Conservation (phyloP, 768 basidiomycete genomes). For the Pisolithus albus region DNA sequence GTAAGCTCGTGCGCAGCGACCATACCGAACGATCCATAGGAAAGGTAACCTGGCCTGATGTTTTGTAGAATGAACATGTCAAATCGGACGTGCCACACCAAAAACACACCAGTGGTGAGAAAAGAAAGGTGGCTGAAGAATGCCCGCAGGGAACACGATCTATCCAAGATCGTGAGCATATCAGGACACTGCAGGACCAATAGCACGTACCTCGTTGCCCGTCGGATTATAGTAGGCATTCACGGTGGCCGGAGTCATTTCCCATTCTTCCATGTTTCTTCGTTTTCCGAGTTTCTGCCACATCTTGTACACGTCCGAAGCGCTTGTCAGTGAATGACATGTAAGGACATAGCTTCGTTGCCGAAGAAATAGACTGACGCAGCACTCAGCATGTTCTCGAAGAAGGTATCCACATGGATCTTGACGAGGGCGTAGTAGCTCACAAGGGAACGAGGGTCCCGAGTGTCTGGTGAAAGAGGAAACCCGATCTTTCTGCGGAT, state of each 20-base stretch:
- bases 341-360: slow-evolving; percentile 5
- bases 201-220: slow-evolving; percentile 63
- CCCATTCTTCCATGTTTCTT: slow-evolving; percentile 72
- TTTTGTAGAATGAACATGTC: slow-evolving; percentile 4
- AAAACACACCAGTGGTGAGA: slow-evolving; percentile 57
- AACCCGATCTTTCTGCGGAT: slow-evolving; percentile 85
- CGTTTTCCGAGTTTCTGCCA: slow-evolving; percentile 72
- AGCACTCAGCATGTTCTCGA: slow-evolving; percentile 73
- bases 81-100: neutral
- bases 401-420: slow-evolving; percentile 65
- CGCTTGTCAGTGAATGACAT: slow-evolving; percentile 29
- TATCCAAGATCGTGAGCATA: slow-evolving; percentile 20
- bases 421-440: slow-evolving; percentile 69
- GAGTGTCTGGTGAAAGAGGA: slow-evolving; percentile 80
- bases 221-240: slow-evolving; percentile 88
- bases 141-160: slow-evolving; percentile 97
- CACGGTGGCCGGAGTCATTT: slow-evolving; percentile 81
- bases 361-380: slow-evolving; percentile 29
- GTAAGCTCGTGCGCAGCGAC: slow-evolving; percentile 91
- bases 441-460: slow-evolving; percentile 57
- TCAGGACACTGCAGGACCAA: neutral
- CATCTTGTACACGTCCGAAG: slow-evolving; percentile 52
- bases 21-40: slow-evolving; percentile 89
- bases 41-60: slow-evolving; percentile 77
- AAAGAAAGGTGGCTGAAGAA: slow-evolving; percentile 91